phyloP scores from a whole-genome alignment of 78 protist genomes.

The Paratrimastix pyriformis region DNA sequence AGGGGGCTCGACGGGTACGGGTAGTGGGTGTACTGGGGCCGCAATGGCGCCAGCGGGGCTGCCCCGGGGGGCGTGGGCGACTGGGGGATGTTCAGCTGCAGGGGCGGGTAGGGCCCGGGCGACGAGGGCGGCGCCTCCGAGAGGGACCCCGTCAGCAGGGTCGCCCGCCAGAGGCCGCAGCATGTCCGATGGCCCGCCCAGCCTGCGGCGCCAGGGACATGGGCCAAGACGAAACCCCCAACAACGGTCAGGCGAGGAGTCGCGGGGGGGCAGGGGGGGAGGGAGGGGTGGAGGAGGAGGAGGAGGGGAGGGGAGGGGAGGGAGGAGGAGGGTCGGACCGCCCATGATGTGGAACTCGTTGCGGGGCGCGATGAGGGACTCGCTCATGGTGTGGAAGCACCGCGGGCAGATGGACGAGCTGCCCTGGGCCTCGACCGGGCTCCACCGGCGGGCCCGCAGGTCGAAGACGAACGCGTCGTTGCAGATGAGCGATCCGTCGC shows the following conservation, averaged over 20 bases:
- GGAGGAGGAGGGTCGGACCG: too few relatives aligned
- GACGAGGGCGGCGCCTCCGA: background rate
- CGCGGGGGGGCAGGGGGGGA: too few relatives aligned
- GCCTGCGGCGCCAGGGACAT: too few relatives aligned
- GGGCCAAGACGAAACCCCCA: too few relatives aligned
- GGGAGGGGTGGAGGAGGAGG: too few relatives aligned
- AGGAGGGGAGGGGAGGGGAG: too few relatives aligned
- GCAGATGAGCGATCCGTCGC: slow-evolving; percentile 11
- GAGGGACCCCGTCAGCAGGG: background rate
- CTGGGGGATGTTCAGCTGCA: too few relatives aligned
- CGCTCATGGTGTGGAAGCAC: background rate
- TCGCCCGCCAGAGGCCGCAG: slow-evolving; percentile 8
- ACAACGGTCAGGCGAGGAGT: too few relatives aligned
- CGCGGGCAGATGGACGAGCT: slow-evolving; percentile 3
- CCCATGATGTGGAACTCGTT: background rate
- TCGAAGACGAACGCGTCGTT: background rate
- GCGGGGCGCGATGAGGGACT: background rate
- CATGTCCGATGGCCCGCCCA: slow-evolving; percentile 14
- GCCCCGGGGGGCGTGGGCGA: too few relatives aligned
- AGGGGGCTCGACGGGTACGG: background rate
- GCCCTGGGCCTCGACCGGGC: background rate
- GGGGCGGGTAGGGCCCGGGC: background rate
- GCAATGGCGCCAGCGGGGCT: background rate
- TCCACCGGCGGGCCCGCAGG: background rate
- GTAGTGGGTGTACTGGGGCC: background rate